Percentiles rank a stretch among this genome's conserved stretches.
Conservation (phyloP, 768 basidiomycete genomes). For the Suillus alpinus region DNA sequence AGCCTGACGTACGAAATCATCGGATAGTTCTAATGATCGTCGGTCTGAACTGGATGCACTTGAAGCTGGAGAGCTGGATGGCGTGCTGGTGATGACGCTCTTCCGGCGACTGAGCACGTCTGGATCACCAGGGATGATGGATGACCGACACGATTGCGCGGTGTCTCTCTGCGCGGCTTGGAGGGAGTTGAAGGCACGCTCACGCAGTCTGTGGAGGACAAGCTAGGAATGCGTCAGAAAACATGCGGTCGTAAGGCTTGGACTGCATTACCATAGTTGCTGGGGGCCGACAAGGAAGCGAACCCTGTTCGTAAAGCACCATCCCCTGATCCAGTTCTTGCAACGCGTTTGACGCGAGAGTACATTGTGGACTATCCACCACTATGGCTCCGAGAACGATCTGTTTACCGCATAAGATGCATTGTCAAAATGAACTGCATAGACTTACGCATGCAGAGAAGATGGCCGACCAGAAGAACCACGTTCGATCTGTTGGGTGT, state of each 20-base stretch:
- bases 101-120: conserved; percentile 40
- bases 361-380: conserved; percentile 43
- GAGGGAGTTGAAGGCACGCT: conserved; percentile 35
- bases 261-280: conserved; percentile 29
- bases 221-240: conserved; percentile 22
- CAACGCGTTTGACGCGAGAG: conserved; percentile 38
- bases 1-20: neutral
- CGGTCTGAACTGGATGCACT: conserved; percentile 5
- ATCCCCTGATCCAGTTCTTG: conserved; percentile 36
- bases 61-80: conserved; percentile 28
- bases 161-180: conserved; percentile 22
- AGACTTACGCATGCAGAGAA: conserved; percentile 48
- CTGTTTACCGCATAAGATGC: conserved; percentile 19
- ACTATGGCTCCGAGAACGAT: conserved; percentile 46
- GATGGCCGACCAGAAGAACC: conserved; percentile 52
- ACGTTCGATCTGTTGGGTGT: conserved; percentile 30
- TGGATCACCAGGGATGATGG: conserved; percentile 11
- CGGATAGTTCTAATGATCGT: neutral
- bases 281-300: conserved; percentile 35
- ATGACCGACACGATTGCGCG: neutral
- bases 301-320: conserved; percentile 43
- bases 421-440: conserved; percentile 1
- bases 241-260: neutral
- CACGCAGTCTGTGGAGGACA: conserved; percentile 36
- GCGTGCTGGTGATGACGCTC: conserved; percentile 30